phyloP scores from a whole-genome alignment of 2,329 filamentous ascomycete genomes.

The Karstenula rhodostoma region DNA sequence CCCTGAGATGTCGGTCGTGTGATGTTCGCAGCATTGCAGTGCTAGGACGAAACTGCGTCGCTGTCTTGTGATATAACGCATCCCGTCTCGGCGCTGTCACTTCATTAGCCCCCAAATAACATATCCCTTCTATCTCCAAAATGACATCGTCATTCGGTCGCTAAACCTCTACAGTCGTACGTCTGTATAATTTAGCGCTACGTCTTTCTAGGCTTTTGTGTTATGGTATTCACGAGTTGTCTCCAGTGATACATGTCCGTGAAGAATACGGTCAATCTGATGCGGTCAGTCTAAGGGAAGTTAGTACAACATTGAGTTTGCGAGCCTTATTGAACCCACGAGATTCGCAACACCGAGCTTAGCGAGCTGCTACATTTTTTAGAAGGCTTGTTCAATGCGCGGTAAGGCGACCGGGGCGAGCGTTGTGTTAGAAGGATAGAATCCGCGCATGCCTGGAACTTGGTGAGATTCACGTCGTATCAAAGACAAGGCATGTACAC shows the following conservation, averaged over 20 bases:
- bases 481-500: neutral
- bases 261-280: constrained; percentile 40
- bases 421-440: constrained; percentile 40
- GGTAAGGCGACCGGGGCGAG: constrained; percentile 37
- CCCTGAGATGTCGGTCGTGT: too few species aligned
- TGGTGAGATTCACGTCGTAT: neutral
- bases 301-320: neutral
- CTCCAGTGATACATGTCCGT: constrained; percentile 48
- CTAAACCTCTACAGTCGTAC: constrained; percentile 44
- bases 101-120: constrained; percentile 3
- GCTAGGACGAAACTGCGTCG: neutral
- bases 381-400: constrained; percentile 43
- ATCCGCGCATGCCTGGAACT: constrained; percentile 44
- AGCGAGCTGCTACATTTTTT: constrained; percentile 44
- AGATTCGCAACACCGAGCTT: constrained; percentile 39
- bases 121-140: constrained; percentile 23
- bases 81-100: neutral
- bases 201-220: constrained; percentile 44
- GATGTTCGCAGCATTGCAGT: too few species aligned
- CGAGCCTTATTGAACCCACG: neutral
- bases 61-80: neutral
- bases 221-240: constrained; percentile 43
- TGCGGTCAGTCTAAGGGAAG: constrained; percentile 15
- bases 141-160: constrained; percentile 38
- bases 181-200: constrained; percentile 36